These are phyloP conservation scores for Beta corolliflora DNA, from an alignment of 179 eudicot genomes.

Conservation along the genomic window DNA sequence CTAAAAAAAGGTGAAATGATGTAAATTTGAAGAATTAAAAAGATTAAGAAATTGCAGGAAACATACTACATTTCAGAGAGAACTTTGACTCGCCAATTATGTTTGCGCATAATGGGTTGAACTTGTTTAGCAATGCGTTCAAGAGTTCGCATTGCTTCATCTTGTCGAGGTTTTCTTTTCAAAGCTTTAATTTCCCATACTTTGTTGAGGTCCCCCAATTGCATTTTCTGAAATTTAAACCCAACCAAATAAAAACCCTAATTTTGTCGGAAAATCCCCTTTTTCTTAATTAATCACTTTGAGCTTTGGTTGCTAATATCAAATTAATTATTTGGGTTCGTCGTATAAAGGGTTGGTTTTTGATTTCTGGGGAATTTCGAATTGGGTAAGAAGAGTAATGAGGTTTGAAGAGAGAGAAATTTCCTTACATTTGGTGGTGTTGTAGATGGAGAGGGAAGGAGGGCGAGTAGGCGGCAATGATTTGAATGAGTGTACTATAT, in stretches of 20 bases:
- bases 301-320: background rate
- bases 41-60: background rate
- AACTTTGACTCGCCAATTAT: slow-evolving; percentile 84
- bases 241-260: slow-evolving; percentile 19
- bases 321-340: background rate
- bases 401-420: no score
- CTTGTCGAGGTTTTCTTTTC: slow-evolving; percentile 58
- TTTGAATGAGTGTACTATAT: background rate
- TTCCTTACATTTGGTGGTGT: no score
- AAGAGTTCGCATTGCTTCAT: slow-evolving; percentile 64
- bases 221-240: slow-evolving; percentile 36
- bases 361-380: no score
- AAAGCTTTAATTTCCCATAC: slow-evolving; percentile 90
- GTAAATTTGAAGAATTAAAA: background rate
- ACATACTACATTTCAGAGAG: slow-evolving; percentile 85
- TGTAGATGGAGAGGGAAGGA: no score
- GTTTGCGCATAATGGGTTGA: slow-evolving; percentile 90
- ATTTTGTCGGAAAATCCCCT: background rate
- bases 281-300: background rate
- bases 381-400: no score
- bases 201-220: slow-evolving; percentile 67
- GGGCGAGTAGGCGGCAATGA: slow-evolving; percentile 16
- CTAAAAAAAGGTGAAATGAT: no score
- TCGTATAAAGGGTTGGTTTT: no score
- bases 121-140: slow-evolving; percentile 81